These are phyloP conservation scores for Blastobotrys peoriensis DNA, from an alignment of 805 yeast genomes.

Conservation along the genomic window DNA sequence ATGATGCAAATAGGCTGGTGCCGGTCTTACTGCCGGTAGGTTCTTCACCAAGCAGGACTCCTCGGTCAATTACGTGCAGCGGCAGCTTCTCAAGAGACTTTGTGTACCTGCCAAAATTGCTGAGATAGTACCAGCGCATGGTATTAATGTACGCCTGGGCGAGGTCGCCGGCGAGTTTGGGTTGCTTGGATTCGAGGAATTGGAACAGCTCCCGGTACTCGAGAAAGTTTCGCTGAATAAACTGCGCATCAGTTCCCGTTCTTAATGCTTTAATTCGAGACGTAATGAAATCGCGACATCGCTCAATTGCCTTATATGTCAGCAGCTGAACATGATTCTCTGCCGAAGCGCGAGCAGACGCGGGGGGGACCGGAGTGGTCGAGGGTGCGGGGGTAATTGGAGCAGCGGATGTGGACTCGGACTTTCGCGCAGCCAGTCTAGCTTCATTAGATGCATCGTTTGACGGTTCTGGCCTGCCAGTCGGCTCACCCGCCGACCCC, in stretches of 20 bases:
- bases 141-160: constrained; percentile 78
- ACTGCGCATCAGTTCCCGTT: constrained; percentile 62
- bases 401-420: neutral
- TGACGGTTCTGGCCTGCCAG: constrained; percentile 12
- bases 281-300: constrained; percentile 66
- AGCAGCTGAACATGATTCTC: constrained; percentile 42
- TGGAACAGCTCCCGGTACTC: constrained; percentile 54
- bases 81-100: constrained; percentile 63
- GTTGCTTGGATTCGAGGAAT: constrained; percentile 51
- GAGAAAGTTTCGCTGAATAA: constrained; percentile 60
- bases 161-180: constrained; percentile 63
- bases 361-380: too few species aligned
- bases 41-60: constrained; percentile 45
- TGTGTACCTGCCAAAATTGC: constrained; percentile 70
- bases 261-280: constrained; percentile 62
- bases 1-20: neutral
- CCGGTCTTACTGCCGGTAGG: neutral
- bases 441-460: neutral
- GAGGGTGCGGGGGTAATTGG: neutral
- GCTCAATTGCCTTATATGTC: constrained; percentile 59
- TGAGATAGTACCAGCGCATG: constrained; percentile 87
- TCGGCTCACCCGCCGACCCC: constrained; percentile 5
- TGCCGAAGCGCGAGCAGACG: neutral
- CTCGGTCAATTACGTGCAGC: constrained; percentile 48
- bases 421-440: neutral